phyloP scores from a whole-genome alignment of 164 flowering plant species.

The Annona cherimola region DNA sequence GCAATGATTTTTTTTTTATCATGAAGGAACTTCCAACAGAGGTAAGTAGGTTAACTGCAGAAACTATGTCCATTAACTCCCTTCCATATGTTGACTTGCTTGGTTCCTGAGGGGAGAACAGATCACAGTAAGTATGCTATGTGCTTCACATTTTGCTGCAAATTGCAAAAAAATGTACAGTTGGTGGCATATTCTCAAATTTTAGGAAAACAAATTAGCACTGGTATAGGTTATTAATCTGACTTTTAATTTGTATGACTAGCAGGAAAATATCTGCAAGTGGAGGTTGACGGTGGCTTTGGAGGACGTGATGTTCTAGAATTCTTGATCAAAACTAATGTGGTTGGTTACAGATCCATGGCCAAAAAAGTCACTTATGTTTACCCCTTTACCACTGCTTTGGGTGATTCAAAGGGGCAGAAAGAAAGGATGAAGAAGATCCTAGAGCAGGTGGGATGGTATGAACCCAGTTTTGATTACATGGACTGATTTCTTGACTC shows the following conservation, averaged over 20 bases:
- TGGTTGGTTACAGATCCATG: slow-evolving; percentile 66
- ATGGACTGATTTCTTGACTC: slow-evolving; percentile 34
- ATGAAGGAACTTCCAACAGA: too few relatives aligned
- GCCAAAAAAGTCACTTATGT: slow-evolving; percentile 81
- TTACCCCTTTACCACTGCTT: slow-evolving; percentile 90
- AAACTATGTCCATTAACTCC: too few relatives aligned
- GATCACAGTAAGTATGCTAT: neutral
- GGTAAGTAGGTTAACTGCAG: too few relatives aligned
- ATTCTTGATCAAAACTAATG: slow-evolving; percentile 83
- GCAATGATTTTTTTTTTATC: too few relatives aligned
- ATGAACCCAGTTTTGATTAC: slow-evolving; percentile 68
- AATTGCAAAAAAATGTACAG: too few relatives aligned
- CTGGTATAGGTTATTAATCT: neutral
- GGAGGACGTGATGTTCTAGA: slow-evolving; percentile 82
- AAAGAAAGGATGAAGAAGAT: slow-evolving; percentile 78
- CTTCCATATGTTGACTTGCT: too few relatives aligned
- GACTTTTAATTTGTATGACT: neutral
- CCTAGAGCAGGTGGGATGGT: slow-evolving; percentile 68
- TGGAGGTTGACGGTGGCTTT: slow-evolving; percentile 83
- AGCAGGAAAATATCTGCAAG: slow-evolving; percentile 71
- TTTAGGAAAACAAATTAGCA: neutral
- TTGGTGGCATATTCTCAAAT: neutral
- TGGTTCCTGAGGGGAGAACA: too few relatives aligned
- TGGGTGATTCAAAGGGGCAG: slow-evolving; percentile 91
- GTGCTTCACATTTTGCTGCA: too few relatives aligned